Conservation (phyloP, 495 filamentous ascomycete genomes). For the Daldinia vernicosa region DNA sequence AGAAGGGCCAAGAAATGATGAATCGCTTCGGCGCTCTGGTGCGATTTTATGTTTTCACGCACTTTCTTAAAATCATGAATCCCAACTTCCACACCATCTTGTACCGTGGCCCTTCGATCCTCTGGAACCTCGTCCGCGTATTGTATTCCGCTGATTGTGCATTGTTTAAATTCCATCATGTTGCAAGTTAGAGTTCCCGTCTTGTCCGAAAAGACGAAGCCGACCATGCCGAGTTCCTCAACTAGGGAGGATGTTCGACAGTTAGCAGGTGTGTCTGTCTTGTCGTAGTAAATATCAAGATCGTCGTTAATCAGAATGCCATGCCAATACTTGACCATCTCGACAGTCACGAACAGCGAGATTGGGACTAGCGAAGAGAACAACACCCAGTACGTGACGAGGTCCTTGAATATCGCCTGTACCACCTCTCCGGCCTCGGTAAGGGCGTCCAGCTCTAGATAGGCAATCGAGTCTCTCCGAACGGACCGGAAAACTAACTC, state of each 20-base stretch:
- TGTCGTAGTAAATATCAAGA: conserved; percentile 97
- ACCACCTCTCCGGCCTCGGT: conserved; percentile 61
- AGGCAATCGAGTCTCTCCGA: conserved; percentile 65
- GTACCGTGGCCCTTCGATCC: conserved; percentile 79
- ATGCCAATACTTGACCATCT: conserved; percentile 97
- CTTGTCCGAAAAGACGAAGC: conserved; percentile 99
- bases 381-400: conserved; percentile 98
- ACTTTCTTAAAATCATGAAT: conserved; percentile 89
- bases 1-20: conserved; percentile 90
- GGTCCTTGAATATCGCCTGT: conserved; percentile 89
- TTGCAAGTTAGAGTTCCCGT: conserved; percentile 99
- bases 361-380: conserved; percentile 98
- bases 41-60: conserved; percentile 74
- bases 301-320: conserved; percentile 98
- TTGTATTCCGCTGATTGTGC: conserved; percentile 89
- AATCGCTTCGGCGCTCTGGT: conserved; percentile 74
- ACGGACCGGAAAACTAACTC: conserved; percentile 82
- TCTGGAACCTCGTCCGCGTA: conserved; percentile 95
- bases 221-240: conserved; percentile 97
- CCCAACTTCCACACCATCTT: conserved; percentile 79
- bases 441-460: conserved; percentile 70
- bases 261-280: conserved; percentile 92
- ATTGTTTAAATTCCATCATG: conserved; percentile 98
- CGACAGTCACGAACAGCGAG: conserved; percentile 96
- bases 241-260: conserved; percentile 96